These are phyloP conservation scores for Auricularia cornea DNA, from an alignment of 768 basidiomycete genomes.

Conservation along the genomic window DNA sequence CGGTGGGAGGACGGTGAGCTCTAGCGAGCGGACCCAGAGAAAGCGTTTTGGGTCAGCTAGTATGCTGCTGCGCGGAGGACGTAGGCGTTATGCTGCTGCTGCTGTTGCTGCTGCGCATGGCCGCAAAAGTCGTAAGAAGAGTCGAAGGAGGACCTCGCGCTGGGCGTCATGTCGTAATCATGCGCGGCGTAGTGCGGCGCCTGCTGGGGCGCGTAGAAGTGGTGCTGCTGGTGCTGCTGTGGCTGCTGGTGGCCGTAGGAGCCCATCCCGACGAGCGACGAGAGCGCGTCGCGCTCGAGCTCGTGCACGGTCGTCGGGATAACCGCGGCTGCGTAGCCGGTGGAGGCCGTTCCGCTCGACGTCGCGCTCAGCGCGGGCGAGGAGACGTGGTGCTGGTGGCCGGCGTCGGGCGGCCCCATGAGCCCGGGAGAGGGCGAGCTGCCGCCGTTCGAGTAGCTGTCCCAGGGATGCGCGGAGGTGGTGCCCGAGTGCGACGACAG, in stretches of 20 bases:
- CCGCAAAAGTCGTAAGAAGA: not conserved
- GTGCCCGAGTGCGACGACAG: not conserved
- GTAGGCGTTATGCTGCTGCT: not conserved
- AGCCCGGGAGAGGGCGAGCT: not conserved
- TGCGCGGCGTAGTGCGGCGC: not conserved
- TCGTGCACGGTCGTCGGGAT: not conserved
- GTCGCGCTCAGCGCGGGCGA: not conserved
- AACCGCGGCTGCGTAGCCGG: not conserved
- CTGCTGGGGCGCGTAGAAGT: not conserved
- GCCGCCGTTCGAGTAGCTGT: not conserved
- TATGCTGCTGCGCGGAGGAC: not conserved
- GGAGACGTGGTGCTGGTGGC: not conserved
- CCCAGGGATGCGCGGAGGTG: not conserved
- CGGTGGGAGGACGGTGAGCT: not conserved
- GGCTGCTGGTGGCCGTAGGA: not conserved
- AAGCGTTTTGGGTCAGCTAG: not conserved
- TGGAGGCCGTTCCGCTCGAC: not conserved
- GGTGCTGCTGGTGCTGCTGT: not conserved
- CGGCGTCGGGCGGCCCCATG: not conserved
- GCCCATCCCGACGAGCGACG: not conserved
- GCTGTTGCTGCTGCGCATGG: not conserved
- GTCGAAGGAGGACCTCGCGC: not conserved
- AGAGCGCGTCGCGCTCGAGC: not conserved
- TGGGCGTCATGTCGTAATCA: not conserved
- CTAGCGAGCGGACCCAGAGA: not conserved